Percentiles rank a stretch among this genome's conserved stretches.
phyloP scores from a whole-genome alignment of 805 yeast genomes.

The Pichia manshurica region DNA sequence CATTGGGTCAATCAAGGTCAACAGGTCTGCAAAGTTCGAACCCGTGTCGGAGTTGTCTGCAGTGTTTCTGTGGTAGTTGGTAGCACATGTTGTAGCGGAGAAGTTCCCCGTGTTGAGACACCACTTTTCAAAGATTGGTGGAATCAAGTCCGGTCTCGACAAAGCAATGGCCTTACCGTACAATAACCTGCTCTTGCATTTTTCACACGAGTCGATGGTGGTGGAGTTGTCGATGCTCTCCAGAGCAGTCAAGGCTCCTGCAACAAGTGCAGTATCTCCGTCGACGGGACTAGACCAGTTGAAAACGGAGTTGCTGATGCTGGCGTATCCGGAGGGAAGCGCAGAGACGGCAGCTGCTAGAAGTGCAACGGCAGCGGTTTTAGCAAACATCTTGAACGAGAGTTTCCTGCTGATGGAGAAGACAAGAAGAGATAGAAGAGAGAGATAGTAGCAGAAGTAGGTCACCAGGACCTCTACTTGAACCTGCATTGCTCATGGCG shows the following conservation, averaged over 20 bases:
- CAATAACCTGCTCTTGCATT: conserved; percentile 32
- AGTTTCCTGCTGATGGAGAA: neutral
- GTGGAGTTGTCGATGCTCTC: conserved; percentile 11
- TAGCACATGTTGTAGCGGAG: conserved; percentile 25
- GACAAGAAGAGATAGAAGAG: neutral
- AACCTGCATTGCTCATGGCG: neutral
- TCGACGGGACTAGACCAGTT: conserved; percentile 5
- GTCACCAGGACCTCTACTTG: neutral
- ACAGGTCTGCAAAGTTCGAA: conserved; percentile 45
- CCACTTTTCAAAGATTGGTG: conserved; percentile 38
- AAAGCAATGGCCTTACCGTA: conserved; percentile 35
- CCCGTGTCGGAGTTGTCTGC: conserved; percentile 34
- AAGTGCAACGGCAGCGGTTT: conserved; percentile 1
- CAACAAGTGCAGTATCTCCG: conserved; percentile 6
- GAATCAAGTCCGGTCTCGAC: conserved; percentile 37
- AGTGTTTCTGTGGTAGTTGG: conserved; percentile 34
- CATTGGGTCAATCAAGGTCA: conserved; percentile 45
- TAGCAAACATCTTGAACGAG: neutral
- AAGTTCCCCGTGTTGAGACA: conserved; percentile 33
- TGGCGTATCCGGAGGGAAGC: neutral
- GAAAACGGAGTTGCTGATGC: conserved; percentile 1
- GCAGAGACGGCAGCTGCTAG: neutral
- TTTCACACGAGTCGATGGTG: conserved; percentile 23
- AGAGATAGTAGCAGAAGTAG: neutral
- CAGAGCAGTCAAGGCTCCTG: conserved; percentile 2